Evolutionary conservation across 495 filamentous ascomycete species (phyloP), one percentile per base, ranked within the genome.

Genomic region (Talaromyces proteolyticus): DNA sequence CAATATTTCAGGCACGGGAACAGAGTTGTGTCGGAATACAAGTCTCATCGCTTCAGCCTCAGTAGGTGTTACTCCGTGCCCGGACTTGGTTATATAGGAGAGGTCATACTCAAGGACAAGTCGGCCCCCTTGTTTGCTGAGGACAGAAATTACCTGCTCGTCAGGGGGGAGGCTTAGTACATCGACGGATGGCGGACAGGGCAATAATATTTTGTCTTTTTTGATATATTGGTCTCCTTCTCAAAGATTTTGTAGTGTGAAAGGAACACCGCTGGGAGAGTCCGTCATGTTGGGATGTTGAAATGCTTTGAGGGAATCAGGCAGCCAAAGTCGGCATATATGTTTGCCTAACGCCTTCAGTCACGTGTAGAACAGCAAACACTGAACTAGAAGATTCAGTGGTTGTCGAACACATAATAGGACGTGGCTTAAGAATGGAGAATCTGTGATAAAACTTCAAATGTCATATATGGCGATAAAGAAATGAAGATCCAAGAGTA

Each of bases 41-140:
- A 68, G 60, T 39, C 38, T 54, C 63, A 65, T 65, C 21, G 61
- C 55, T 57, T 62, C 61, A 21, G 57, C 63, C 50, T 68, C 65
- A 24, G 61, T 25, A 42, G 57, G 29, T 37, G 36, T 50, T 23
- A 64, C 57, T 10, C 46, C 53, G 43, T 40, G 24, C 25, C 59
- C 59, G 10, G 53, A 55, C 41, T 65, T 63, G 14, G 38, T 51
- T 37, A 62, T 50, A 29, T 38, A 54, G 37, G 61, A 62, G 19
- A 47, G 47, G 53, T 59, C 61, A 52, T 52, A 44, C 23, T 59
- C 52, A 42, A 64, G 52, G 26, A 62, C 50, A 41, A 53, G 24
- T 37, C 50, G 52, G 25, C 44, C 58, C 23, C 52, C 54, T 37
- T 54, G 55, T 51, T 62, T 61, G 23, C 38, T 20, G 16, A 64